Conservation (phyloP, 805 yeast species). For the Jamesozyma rosinii region DNA sequence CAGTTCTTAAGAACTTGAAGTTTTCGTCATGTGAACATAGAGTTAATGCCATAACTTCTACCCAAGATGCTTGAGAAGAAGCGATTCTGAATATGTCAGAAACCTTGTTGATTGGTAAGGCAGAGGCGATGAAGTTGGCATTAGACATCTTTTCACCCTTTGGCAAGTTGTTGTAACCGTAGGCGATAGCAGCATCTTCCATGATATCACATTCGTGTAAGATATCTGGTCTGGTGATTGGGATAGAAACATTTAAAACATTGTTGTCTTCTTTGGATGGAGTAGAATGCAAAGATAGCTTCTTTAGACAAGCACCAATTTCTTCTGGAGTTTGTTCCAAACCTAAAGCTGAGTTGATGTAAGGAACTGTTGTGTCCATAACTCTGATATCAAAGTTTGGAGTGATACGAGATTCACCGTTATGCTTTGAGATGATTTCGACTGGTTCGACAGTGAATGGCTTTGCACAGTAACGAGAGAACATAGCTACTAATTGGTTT, state of each 20-base stretch:
- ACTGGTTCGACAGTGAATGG: slow-evolving; percentile 89
- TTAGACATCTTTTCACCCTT: slow-evolving; percentile 71
- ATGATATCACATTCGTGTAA: slow-evolving; percentile 95
- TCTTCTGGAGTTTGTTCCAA: slow-evolving; percentile 59
- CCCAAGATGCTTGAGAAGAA: slow-evolving; percentile 90
- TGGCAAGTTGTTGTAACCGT: slow-evolving; percentile 82
- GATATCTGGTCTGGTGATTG: slow-evolving; percentile 92
- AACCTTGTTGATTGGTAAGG: slow-evolving; percentile 84
- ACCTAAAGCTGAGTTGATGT: slow-evolving; percentile 92
- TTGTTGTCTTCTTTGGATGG: slow-evolving; percentile 35
- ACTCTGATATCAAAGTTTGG: slow-evolving; percentile 65
- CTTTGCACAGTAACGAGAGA: slow-evolving; percentile 72
- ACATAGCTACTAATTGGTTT: slow-evolving; percentile 91
- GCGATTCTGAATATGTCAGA: slow-evolving; percentile 86
- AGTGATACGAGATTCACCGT: slow-evolving; percentile 60
- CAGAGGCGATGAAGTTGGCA: slow-evolving; percentile 69
- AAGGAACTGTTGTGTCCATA: slow-evolving; percentile 65
- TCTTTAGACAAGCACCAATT: slow-evolving; percentile 56
- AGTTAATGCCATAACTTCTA: slow-evolving; percentile 91
- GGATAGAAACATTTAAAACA: slow-evolving; percentile 59
- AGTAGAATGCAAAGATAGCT: slow-evolving; percentile 70
- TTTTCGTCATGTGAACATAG: slow-evolving; percentile 95
- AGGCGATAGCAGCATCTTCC: slow-evolving; percentile 97
- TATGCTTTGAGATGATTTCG: slow-evolving; percentile 72
- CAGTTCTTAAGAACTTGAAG: slow-evolving; percentile 69